Percentiles rank a stretch among this genome's conserved stretches.
Conservation (phyloP, 495 filamentous ascomycete genomes). For the Lepidopterella palustris region DNA sequence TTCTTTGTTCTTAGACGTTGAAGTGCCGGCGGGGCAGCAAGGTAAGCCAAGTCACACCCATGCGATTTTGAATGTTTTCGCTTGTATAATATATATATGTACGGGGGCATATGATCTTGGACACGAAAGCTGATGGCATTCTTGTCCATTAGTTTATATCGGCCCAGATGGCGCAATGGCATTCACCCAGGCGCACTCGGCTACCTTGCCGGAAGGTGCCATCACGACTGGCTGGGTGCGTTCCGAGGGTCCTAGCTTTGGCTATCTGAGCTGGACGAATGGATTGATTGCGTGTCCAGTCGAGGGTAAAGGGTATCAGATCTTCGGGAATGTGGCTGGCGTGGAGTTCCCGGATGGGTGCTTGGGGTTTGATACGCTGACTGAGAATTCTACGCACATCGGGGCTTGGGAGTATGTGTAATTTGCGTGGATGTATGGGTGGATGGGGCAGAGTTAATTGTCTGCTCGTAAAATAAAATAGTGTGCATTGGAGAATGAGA, state of each 20-base stretch:
- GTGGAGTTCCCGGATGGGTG: conserved; percentile 5
- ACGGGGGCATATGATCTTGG: too few species aligned
- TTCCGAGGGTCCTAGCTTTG: conserved; percentile 17
- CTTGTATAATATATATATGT: too few species aligned
- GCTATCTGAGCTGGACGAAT: conserved; percentile 8
- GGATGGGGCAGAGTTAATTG: too few species aligned
- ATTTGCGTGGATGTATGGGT: background rate
- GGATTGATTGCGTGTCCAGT: conserved; percentile 27
- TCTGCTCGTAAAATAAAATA: too few species aligned
- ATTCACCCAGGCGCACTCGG: conserved; percentile 57
- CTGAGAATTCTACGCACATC: conserved; percentile 15
- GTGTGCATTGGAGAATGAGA: background rate
- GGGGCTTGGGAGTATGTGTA: conserved; percentile 28
- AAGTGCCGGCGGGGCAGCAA: conserved; percentile 57
- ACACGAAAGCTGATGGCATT: background rate
- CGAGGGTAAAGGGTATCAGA: conserved; percentile 16
- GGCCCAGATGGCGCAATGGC: conserved; percentile 47
- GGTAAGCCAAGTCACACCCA: too few species aligned
- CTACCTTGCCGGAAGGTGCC: conserved; percentile 49
- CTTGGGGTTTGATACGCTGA: conserved; percentile 23
- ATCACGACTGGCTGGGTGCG: conserved; percentile 25
- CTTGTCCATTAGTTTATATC: conserved; percentile 45
- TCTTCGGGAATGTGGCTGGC: conserved; percentile 19
- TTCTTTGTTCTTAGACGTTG: conserved; percentile 40
- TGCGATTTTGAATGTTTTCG: too few species aligned